Percentiles rank a stretch among this genome's conserved stretches.
phyloP scores from a whole-genome alignment of 352 stramenopile species.

The Phytophthora rubi region DNA sequence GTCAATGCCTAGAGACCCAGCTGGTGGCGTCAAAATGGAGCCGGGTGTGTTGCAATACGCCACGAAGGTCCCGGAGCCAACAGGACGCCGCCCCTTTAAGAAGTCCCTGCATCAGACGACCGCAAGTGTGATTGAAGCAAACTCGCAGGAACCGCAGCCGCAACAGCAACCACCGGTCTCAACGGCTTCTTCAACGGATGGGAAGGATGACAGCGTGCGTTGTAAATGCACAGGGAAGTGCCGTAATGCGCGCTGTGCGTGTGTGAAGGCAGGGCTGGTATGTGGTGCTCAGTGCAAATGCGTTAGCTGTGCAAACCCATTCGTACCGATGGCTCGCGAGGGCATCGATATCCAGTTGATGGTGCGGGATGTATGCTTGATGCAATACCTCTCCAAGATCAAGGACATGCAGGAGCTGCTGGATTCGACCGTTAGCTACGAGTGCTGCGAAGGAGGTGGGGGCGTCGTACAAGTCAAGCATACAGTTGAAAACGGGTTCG shows the following conservation, averaged over 20 bases:
- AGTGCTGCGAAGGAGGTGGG: slow-evolving; percentile 61
- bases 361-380: slow-evolving; percentile 76
- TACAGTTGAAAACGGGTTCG: slow-evolving; percentile 65
- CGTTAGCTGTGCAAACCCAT: slow-evolving; percentile 78
- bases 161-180: slow-evolving; percentile 5
- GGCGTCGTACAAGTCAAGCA: slow-evolving; percentile 71
- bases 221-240: slow-evolving; percentile 89
- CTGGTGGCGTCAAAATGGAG: slow-evolving; percentile 37
- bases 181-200: slow-evolving; percentile 10
- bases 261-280: slow-evolving; percentile 82
- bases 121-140: slow-evolving; percentile 7
- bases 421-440: slow-evolving; percentile 69
- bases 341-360: slow-evolving; percentile 77
- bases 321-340: slow-evolving; percentile 72
- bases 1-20: slow-evolving; percentile 6
- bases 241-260: slow-evolving; percentile 81
- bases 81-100: slow-evolving; percentile 70
- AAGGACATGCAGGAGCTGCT: slow-evolving; percentile 87
- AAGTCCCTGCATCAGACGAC: slow-evolving; percentile 63
- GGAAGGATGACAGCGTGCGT: slow-evolving; percentile 52
- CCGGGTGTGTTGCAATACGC: slow-evolving; percentile 41
- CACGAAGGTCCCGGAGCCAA: slow-evolving; percentile 61
- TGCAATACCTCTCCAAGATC: slow-evolving; percentile 85
- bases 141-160: slow-evolving; percentile 15
- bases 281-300: slow-evolving; percentile 84